Percentiles rank a stretch among this genome's conserved stretches.
Evolutionary conservation across 768 basidiomycete genomes (phyloP).

Genomic region (Boletus reticuloceps): DNA sequence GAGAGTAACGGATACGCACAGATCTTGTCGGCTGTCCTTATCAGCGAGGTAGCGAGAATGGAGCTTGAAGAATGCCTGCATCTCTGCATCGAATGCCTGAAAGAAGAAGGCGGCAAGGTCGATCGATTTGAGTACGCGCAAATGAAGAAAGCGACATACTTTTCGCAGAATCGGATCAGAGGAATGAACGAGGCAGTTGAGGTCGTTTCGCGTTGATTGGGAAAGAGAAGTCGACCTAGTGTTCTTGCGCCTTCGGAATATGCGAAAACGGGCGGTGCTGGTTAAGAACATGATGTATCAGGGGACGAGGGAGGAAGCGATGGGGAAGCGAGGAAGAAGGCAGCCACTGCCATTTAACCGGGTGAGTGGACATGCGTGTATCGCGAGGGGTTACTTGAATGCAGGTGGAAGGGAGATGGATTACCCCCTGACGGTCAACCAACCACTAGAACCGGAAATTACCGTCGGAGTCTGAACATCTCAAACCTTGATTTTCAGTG

Average conservation of each 20-base stretch:
- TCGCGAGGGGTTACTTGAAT: constrained; percentile 10
- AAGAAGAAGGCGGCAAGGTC: neutral
- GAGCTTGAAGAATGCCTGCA: constrained; percentile 94
- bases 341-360: constrained; percentile 19
- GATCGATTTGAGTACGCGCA: constrained; percentile 32
- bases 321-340: constrained; percentile 23
- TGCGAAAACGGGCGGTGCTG: constrained; percentile 30
- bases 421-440: neutral
- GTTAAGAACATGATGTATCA: constrained; percentile 26
- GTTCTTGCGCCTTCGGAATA: constrained; percentile 45
- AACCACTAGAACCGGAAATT: constrained; percentile 22
- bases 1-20: constrained; percentile 50
- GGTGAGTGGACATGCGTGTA: constrained; percentile 17
- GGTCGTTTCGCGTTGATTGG: constrained; percentile 65
- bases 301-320: constrained; percentile 19
- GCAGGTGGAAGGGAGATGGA: neutral
- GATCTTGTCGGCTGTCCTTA: constrained; percentile 80
- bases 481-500: constrained; percentile 38
- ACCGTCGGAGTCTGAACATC: constrained; percentile 29
- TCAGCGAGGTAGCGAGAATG: constrained; percentile 93
- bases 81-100: constrained; percentile 81
- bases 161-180: constrained; percentile 55
- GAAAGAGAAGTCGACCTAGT: constrained; percentile 33
- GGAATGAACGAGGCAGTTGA: constrained; percentile 63
- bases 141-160: constrained; percentile 38